Percentiles rank a stretch among this genome's conserved stretches.
phyloP scores from a whole-genome alignment of 331 rosid species.

The Pyracantha coccinea region DNA sequence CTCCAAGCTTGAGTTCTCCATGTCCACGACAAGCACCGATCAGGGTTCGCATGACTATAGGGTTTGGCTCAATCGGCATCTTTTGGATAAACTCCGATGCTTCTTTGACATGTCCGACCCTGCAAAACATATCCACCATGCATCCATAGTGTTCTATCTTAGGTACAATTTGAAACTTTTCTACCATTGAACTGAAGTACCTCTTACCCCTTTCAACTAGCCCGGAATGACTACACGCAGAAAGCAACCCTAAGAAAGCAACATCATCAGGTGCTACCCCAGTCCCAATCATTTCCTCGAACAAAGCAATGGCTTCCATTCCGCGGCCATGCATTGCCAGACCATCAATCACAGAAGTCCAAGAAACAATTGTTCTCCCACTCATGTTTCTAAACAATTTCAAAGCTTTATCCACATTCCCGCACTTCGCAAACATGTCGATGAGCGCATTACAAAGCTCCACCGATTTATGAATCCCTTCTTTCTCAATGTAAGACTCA shows the following conservation, averaged over 20 bases:
- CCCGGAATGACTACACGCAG: slow-evolving; percentile 86
- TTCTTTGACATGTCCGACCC: slow-evolving; percentile 80
- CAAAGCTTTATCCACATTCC: slow-evolving; percentile 67
- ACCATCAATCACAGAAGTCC: slow-evolving; percentile 86
- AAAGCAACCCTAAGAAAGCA: slow-evolving; percentile 72
- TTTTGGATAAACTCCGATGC: slow-evolving; percentile 51
- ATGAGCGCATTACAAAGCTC: slow-evolving; percentile 76
- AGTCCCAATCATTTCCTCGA: slow-evolving; percentile 60
- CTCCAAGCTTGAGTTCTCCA: slow-evolving; percentile 70
- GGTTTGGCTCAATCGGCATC: slow-evolving; percentile 74
- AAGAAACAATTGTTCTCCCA: slow-evolving; percentile 59
- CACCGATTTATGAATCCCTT: slow-evolving; percentile 40
- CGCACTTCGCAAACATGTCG: slow-evolving; percentile 93
- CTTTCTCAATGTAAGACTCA: slow-evolving; percentile 60
- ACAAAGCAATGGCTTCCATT: slow-evolving; percentile 51
- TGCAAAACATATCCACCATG: slow-evolving; percentile 78
- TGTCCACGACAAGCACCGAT: slow-evolving; percentile 67
- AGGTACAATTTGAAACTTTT: slow-evolving; percentile 37
- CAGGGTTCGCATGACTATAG: slow-evolving; percentile 62
- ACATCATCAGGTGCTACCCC: slow-evolving; percentile 68
- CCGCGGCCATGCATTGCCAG: slow-evolving; percentile 90
- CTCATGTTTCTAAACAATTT: slow-evolving; percentile 49
- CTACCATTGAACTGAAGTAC: slow-evolving; percentile 54
- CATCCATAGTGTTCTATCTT: slow-evolving; percentile 90
- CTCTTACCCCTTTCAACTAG: slow-evolving; percentile 55